A percentile compares a stretch with the other conserved stretches of the same genome.
phyloP scores from a whole-genome alignment of 2,329 filamentous ascomycete genomes.

The Cladosporium phlei region DNA sequence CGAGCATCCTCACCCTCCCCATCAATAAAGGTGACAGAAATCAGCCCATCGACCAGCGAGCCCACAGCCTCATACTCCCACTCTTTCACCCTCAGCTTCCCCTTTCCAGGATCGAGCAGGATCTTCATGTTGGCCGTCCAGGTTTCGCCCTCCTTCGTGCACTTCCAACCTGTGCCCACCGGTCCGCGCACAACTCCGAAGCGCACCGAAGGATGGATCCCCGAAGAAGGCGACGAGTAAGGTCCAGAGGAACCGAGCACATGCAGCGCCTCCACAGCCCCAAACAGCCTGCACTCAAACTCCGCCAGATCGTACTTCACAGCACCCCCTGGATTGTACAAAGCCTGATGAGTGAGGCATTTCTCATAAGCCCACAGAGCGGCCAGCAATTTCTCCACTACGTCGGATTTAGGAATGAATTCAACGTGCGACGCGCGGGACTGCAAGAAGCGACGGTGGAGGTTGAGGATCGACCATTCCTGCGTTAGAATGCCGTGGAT shows the following conservation, averaged over 20 bases:
- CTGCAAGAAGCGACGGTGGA: constrained; percentile 4
- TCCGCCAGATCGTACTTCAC: constrained; percentile 5
- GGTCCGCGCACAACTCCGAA: background rate
- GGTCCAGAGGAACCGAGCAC: too few species aligned
- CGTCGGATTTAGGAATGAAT: background rate
- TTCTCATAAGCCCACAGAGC: constrained; percentile 6
- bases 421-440: background rate
- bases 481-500: constrained; percentile 5
- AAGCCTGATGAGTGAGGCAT: constrained; percentile 2
- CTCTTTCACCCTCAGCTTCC: constrained; percentile 3
- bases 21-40: background rate
- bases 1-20: background rate
- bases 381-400: constrained; percentile 1
- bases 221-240: too few species aligned
- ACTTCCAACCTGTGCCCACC: background rate
- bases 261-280: background rate
- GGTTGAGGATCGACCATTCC: background rate
- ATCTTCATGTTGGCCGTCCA: background rate
- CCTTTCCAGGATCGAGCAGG: background rate
- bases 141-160: background rate
- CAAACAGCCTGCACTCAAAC: background rate
- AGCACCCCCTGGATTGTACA: background rate
- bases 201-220: too few species aligned
- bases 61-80: background rate
- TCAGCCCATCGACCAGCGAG: background rate